A percentile compares a stretch with the other conserved stretches of the same genome.
These are phyloP conservation scores for Aspergillus sp. DNA, from an alignment of 2,329 filamentous ascomycete species.

Conservation along the genomic window DNA sequence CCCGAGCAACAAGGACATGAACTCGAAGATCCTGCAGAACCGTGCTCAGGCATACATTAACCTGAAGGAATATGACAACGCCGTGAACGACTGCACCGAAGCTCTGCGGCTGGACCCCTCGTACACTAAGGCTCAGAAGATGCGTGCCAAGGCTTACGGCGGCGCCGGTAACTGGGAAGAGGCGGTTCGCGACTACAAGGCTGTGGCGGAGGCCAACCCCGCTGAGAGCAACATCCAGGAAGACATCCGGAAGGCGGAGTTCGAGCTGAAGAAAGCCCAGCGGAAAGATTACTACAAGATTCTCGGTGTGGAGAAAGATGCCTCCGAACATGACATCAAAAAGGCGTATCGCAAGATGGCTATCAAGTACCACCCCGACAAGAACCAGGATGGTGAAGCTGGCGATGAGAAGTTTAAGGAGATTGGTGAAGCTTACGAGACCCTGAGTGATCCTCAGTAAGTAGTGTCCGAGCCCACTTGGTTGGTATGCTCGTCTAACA, in stretches of 20 bases:
- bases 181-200: conserved; percentile 83
- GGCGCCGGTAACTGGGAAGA: conserved; percentile 89
- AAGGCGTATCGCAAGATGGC: conserved; percentile 95
- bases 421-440: conserved; percentile 95
- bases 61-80: conserved; percentile 78
- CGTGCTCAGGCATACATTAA: conserved; percentile 76
- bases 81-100: conserved; percentile 80
- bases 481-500: conserved; percentile 12
- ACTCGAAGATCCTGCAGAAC: conserved; percentile 93
- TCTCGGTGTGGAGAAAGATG: conserved; percentile 80
- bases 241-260: conserved; percentile 84
- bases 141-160: conserved; percentile 85
- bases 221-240: conserved; percentile 75
- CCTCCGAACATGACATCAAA: conserved; percentile 82
- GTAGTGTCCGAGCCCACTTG: conserved; percentile 34
- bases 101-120: conserved; percentile 78
- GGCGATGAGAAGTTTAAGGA: conserved; percentile 95
- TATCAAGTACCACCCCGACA: conserved; percentile 93
- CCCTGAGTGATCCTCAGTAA: conserved; percentile 87
- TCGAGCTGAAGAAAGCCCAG: conserved; percentile 96
- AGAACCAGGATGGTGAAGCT: conserved; percentile 80
- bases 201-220: conserved; percentile 77
- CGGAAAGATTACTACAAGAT: conserved; percentile 99
- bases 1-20: conserved; percentile 83
- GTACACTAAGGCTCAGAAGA: conserved; percentile 90